Conservation (phyloP, 306 rosid species). For the Arachis hypogaea region DNA sequence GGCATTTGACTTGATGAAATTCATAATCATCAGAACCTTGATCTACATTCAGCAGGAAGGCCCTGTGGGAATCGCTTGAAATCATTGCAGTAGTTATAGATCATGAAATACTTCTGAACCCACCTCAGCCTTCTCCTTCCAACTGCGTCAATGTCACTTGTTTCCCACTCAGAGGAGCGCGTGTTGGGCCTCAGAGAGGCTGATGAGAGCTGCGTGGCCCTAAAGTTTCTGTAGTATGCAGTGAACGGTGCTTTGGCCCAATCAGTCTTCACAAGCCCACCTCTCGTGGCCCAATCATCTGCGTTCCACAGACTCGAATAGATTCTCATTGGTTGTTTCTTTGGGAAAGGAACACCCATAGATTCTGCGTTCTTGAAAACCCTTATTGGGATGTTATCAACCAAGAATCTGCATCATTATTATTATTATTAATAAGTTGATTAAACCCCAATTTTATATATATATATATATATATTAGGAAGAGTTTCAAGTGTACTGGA, state of each 20-base stretch:
- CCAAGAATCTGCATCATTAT: constrained; percentile 51
- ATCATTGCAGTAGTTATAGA: constrained; percentile 54
- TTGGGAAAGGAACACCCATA: constrained; percentile 62
- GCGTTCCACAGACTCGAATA: constrained; percentile 76
- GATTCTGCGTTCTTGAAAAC: constrained; percentile 67
- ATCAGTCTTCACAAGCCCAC: constrained; percentile 72
- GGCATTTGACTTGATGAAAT: not conserved
- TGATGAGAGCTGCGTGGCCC: constrained; percentile 43
- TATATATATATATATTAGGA: too few relatives aligned
- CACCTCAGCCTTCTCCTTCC: constrained; percentile 56
- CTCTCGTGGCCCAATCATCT: constrained; percentile 86
- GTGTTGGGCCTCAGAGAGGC: constrained; percentile 30
- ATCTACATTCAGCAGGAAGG: constrained; percentile 51
- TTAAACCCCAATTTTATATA: too few relatives aligned
- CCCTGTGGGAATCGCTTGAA: constrained; percentile 56
- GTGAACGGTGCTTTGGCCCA: constrained; percentile 77
- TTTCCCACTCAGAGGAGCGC: constrained; percentile 35
- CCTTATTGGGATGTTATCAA: constrained; percentile 68
- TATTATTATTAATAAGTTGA: too few relatives aligned
- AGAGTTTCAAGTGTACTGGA: too few relatives aligned
- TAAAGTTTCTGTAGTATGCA: constrained; percentile 59
- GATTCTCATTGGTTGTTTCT: constrained; percentile 68
- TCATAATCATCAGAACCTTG: constrained; percentile 30
- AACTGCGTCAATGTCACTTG: constrained; percentile 45
- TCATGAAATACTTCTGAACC: constrained; percentile 56